Evolutionary conservation across 345 rosid genomes (phyloP).

Genomic region (Heritiera fomes): DNA sequence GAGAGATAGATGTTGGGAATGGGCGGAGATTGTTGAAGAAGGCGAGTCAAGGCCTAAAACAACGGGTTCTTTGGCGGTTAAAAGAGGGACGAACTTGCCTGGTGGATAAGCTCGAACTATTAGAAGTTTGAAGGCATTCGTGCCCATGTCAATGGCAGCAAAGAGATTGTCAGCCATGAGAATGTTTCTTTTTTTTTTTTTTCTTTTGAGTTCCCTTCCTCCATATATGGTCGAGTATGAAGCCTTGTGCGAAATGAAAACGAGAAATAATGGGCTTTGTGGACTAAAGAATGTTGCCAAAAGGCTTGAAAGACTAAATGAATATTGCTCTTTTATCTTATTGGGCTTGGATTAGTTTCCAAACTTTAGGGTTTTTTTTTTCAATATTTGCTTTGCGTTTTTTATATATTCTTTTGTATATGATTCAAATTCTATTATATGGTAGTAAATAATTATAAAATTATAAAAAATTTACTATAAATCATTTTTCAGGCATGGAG

Average conservation of each 20-base stretch:
- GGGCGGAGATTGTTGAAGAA: constrained; percentile 40
- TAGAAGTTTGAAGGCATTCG: constrained; percentile 67
- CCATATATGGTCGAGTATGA: too few relatives aligned
- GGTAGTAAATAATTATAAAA: too few relatives aligned
- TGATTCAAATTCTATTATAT: too few relatives aligned
- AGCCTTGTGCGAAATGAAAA: neutral
- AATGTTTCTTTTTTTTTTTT: neutral
- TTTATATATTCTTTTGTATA: too few relatives aligned
- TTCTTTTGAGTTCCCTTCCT: neutral
- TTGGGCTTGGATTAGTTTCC: neutral
- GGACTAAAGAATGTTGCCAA: neutral
- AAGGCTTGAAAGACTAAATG: neutral
- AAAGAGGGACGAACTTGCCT: constrained; percentile 50
- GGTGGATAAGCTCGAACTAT: constrained; percentile 55
- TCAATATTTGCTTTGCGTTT: too few relatives aligned
- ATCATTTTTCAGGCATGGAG: too few relatives aligned
- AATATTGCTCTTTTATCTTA: neutral
- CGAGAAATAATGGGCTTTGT: neutral
- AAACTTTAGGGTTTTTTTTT: too few relatives aligned
- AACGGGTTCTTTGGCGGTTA: constrained; percentile 46
- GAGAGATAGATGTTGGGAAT: constrained; percentile 46
- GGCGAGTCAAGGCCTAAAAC: constrained; percentile 54
- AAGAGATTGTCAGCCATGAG: constrained; percentile 38
- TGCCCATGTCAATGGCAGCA: constrained; percentile 73
- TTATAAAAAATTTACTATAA: too few relatives aligned